Evolutionary conservation across 129 eudicot species (phyloP), one percentile per base, ranked within the genome.

Genomic region (Artemisia argyi): DNA sequence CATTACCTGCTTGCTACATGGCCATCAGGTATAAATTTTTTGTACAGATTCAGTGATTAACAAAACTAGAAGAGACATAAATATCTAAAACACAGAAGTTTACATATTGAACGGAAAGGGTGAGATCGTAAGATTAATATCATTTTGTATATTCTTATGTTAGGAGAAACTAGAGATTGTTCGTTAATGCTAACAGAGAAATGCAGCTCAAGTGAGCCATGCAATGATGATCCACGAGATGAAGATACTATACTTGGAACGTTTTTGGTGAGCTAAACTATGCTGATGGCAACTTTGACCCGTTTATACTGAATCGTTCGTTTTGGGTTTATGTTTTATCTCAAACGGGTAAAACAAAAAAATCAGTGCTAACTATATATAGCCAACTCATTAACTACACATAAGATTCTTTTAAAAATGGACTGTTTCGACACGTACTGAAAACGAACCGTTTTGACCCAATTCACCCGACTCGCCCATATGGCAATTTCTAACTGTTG

Each of bases 1-100:
- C 85, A 87, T 9, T 83, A 86, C 65, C 83, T 86, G 12, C 85
- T 86, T 32, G 85, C 76, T 30, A 68, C 73, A 47, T 80, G 91
- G 91, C 44, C 83, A 30, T 48, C 51, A 39, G 86, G 84, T 78
- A 75, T 39, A 7, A 19, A 1, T 22, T 24, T 28, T 22, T 61
- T 35, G 7, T 28, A 59, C 20, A 26, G 3, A 53, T 46, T 47
- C 39, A 63, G 4, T 61, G n/a, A 44, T 13, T 15, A 20, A 48
- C 13, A 12, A 19, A 28, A 50, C 66, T 46, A 22, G 11, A 60
- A 44, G 50, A 67, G 26, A 20, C 10, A 2, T 12, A 11, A 17
- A 35, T 59, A 11, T 75, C 54, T 22, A 61, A 13, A 64, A 22
- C 13, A 3, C 52, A 65, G 17, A 7, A 39, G 10, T 39, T 39